Evolutionary conservation across 305 asterid genomes (phyloP).

Genomic region (Fraxinus xanthoxyloides): DNA sequence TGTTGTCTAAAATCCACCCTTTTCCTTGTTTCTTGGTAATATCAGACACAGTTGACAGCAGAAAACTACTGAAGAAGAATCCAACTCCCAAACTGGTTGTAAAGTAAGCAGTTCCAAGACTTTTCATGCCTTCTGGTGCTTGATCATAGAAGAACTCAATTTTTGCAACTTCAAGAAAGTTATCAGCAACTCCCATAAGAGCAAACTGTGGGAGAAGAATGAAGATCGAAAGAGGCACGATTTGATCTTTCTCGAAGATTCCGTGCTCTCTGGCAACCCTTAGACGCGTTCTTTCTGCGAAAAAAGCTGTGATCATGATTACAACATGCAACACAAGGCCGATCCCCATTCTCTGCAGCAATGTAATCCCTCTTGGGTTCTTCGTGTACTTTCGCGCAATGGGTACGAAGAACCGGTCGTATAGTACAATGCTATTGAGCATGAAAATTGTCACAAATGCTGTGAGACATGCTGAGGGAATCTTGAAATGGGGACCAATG

Average conservation of each 20-base stretch:
- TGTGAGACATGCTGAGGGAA: constrained; percentile 61
- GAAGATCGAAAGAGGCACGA: constrained; percentile 52
- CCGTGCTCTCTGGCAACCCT: constrained; percentile 42
- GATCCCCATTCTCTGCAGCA: constrained; percentile 52
- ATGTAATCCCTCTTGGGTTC: constrained; percentile 60
- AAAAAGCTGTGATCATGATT: constrained; percentile 44
- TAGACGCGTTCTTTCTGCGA: constrained; percentile 46
- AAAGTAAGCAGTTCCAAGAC: constrained; percentile 70
- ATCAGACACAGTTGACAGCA: constrained; percentile 56
- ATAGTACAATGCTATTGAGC: constrained; percentile 41
- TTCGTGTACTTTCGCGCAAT: constrained; percentile 40
- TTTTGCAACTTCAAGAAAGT: constrained; percentile 59
- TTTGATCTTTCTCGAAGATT: constrained; percentile 24
- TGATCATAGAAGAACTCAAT: constrained; percentile 70
- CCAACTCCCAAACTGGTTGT: constrained; percentile 66
- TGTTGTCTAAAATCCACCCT: constrained; percentile 67
- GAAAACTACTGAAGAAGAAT: constrained; percentile 50
- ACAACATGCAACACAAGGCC: constrained; percentile 49
- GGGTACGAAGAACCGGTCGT: constrained; percentile 58
- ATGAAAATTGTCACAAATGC: constrained; percentile 61
- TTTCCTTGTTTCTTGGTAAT: constrained; percentile 42
- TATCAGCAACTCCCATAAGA: constrained; percentile 56
- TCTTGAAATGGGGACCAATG: constrained; percentile 49
- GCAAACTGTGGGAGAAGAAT: constrained; percentile 61
- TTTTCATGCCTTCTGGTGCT: constrained; percentile 71